Conservation (phyloP, 1,139 yeast genomes). For the Debaryomyces singareniensis region DNA sequence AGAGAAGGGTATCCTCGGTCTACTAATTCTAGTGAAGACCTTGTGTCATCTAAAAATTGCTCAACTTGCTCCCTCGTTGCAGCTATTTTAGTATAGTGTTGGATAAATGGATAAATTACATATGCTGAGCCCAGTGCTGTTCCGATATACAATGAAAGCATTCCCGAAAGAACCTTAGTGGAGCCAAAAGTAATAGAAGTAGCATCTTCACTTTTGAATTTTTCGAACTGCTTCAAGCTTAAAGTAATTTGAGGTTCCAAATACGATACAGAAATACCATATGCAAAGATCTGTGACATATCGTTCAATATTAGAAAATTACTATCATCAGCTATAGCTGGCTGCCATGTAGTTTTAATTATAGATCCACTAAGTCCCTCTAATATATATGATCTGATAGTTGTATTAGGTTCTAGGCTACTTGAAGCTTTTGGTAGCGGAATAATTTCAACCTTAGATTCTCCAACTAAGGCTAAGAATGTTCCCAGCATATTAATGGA, state of each 20-base stretch:
- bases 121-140: slow-evolving; percentile 18
- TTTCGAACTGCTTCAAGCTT: slow-evolving; percentile 11
- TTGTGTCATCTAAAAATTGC: slow-evolving; percentile 21
- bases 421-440: slow-evolving; percentile 16
- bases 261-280: slow-evolving; percentile 22
- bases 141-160: slow-evolving; percentile 30
- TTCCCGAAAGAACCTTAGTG: slow-evolving; percentile 19
- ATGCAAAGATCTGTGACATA: slow-evolving; percentile 17
- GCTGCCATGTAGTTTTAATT: slow-evolving; percentile 28
- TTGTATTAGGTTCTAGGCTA: slow-evolving; percentile 5
- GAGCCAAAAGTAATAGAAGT: slow-evolving; percentile 35
- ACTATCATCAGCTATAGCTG: slow-evolving; percentile 19
- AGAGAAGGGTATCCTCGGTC: slow-evolving; percentile 12
- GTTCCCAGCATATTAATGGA: slow-evolving; percentile 24
- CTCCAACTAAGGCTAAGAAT: slow-evolving; percentile 29
- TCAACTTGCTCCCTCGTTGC: slow-evolving; percentile 18
- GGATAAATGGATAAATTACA: slow-evolving; percentile 29
- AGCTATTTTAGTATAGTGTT: slow-evolving; percentile 14
- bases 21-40: slow-evolving; percentile 11
- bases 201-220: slow-evolving; percentile 13
- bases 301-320: slow-evolving; percentile 27
- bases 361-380: slow-evolving; percentile 13
- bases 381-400: slow-evolving; percentile 13
- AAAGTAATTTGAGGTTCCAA: slow-evolving; percentile 19
- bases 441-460: slow-evolving; percentile 17